These are phyloP conservation scores for Salix koriyanagi DNA, from an alignment of 345 rosid species.

Conservation along the genomic window DNA sequence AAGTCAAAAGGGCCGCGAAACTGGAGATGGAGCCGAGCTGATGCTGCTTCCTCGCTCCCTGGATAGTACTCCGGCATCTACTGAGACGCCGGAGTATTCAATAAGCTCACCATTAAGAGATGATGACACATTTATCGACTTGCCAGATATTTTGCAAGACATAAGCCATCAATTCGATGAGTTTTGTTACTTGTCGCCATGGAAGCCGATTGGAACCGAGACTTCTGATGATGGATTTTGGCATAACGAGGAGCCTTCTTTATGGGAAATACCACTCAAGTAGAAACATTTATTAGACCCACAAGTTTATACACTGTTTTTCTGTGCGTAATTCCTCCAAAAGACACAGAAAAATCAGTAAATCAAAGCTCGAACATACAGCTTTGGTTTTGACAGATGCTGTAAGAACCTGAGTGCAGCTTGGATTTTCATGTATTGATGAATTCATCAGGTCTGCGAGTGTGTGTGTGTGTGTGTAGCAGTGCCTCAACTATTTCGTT, in stretches of 20 bases:
- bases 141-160: constrained; percentile 60
- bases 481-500: not conserved
- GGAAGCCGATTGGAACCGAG: constrained; percentile 29
- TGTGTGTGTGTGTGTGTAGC: not conserved
- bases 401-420: not conserved
- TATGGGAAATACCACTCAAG: constrained; percentile 1
- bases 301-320: not conserved
- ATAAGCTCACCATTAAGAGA: constrained; percentile 15
- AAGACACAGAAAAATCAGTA: not conserved
- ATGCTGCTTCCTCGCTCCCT: constrained; percentile 29
- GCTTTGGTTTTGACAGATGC: not conserved
- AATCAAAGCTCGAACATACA: not conserved
- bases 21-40: not conserved
- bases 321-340: not conserved
- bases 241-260: constrained; percentile 37
- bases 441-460: too few species aligned
- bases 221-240: constrained; percentile 13
- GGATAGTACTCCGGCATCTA: constrained; percentile 24
- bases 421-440: not conserved
- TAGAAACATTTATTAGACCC: not conserved
- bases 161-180: constrained; percentile 36
- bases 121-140: constrained; percentile 57
- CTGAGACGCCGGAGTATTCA: constrained; percentile 29
- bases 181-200: constrained; percentile 41
- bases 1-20: not conserved